Conservation (phyloP, 371 early-diverging fungal genomes). For the Circinella umbellata region DNA sequence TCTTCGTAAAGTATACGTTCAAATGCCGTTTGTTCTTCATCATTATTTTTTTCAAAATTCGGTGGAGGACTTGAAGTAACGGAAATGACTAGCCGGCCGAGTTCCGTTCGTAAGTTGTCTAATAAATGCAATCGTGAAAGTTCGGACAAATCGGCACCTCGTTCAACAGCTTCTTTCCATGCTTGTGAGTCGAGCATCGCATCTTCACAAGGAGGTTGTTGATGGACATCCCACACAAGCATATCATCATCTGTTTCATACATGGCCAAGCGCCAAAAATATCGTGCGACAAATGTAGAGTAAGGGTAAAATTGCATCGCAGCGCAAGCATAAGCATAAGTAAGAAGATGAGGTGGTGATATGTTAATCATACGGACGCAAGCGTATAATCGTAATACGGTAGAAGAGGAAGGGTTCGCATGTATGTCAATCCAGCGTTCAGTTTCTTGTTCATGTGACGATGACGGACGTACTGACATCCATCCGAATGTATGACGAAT, state of each 20-base stretch:
- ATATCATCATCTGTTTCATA: slow-evolving; percentile 43
- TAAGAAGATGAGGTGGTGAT: slow-evolving; percentile 29
- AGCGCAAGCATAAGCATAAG: slow-evolving; percentile 40
- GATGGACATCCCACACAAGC: slow-evolving; percentile 38
- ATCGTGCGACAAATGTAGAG: slow-evolving; percentile 26
- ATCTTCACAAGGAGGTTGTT: slow-evolving; percentile 32
- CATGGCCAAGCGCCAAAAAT: slow-evolving; percentile 45
- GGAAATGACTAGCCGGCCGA: slow-evolving; percentile 39
- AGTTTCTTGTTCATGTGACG: not conserved
- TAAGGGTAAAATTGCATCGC: slow-evolving; percentile 46
- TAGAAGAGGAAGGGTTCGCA: slow-evolving; percentile 14
- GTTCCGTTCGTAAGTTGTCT: slow-evolving; percentile 42
- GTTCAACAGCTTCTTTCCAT: slow-evolving; percentile 41
- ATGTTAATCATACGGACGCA: slow-evolving; percentile 43
- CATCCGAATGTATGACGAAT: slow-evolving; percentile 8
- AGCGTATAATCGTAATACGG: slow-evolving; percentile 27
- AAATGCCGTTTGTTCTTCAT: slow-evolving; percentile 30
- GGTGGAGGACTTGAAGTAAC: slow-evolving; percentile 26
- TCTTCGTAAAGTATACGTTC: slow-evolving; percentile 22
- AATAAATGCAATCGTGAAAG: slow-evolving; percentile 38
- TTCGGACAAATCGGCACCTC: slow-evolving; percentile 33
- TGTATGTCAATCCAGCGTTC: slow-evolving; percentile 7
- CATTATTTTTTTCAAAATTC: not conserved
- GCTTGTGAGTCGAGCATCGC: slow-evolving; percentile 41
- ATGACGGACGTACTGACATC: not conserved